Conservation (phyloP, 345 rosid species). For the rapeseed (Brassica napus) region DNA sequence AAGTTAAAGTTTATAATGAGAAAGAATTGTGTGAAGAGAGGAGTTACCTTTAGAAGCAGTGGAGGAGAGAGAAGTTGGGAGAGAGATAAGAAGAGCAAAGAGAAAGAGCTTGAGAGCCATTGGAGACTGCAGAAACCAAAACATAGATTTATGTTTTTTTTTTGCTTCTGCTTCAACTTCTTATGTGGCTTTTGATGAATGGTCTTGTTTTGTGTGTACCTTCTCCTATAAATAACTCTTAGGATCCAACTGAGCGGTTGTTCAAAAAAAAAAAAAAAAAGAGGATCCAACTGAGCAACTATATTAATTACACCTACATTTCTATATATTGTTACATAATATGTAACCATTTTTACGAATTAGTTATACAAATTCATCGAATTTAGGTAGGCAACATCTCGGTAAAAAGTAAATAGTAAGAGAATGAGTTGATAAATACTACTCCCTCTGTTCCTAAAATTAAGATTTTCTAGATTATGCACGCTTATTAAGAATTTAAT, state of each 20-base stretch:
- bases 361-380: not conserved
- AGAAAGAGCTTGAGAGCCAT: constrained; percentile 57
- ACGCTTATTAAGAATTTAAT: too few species aligned
- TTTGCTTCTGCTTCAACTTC: constrained; percentile 31
- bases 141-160: constrained; percentile 19
- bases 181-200: constrained; percentile 54
- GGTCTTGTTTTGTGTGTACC: constrained; percentile 56
- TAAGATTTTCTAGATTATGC: too few species aligned
- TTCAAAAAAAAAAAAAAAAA: too few species aligned
- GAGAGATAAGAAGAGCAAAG: constrained; percentile 41
- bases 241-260: too few species aligned
- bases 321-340: constrained; percentile 15
- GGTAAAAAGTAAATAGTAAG: not conserved
- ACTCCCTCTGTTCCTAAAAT: too few species aligned
- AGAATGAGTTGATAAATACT: not conserved
- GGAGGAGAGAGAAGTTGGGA: constrained; percentile 43
- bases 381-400: not conserved
- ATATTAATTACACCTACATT: constrained; percentile 30
- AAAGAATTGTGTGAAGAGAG: constrained; percentile 4
- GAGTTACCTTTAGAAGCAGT: constrained; percentile 50
- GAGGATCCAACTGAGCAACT: constrained; percentile 28
- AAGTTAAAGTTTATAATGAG: not conserved
- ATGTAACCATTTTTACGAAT: not conserved
- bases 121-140: constrained; percentile 45
- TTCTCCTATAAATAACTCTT: constrained; percentile 38